These are phyloP conservation scores for Phalaenopsis equestris DNA, from an alignment of 106 monocot genomes.

Conservation along the genomic window DNA sequence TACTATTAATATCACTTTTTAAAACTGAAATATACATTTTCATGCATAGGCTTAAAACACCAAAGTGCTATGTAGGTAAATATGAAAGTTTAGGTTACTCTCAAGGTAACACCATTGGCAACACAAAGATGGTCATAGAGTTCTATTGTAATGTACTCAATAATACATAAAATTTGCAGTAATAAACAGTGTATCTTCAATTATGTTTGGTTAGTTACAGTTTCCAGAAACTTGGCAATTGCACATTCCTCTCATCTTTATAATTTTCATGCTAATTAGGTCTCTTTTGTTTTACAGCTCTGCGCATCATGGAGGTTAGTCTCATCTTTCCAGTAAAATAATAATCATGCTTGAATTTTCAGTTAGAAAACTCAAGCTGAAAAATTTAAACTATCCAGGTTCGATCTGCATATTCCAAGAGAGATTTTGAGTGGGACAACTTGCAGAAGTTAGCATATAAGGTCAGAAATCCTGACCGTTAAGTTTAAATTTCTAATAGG, in stretches of 20 bases:
- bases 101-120: too few species aligned
- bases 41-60: too few species aligned
- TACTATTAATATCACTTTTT: too few species aligned
- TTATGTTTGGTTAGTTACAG: background rate
- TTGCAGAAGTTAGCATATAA: conserved; percentile 69
- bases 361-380: background rate
- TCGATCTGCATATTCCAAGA: conserved; percentile 78
- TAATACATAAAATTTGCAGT: too few species aligned
- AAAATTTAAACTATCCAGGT: conserved; percentile 39
- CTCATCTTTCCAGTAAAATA: background rate
- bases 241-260: background rate
- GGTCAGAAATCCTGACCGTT: conserved; percentile 19
- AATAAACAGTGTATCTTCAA: background rate
- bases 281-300: conserved; percentile 35
- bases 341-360: background rate
- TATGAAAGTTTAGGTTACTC: too few species aligned
- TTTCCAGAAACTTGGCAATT: too few species aligned
- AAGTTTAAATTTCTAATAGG: background rate
- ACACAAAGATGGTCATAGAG: too few species aligned
- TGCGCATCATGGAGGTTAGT: conserved; percentile 78
- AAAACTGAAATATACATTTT: too few species aligned
- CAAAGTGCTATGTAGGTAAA: too few species aligned
- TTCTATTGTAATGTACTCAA: too few species aligned
- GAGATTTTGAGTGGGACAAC: conserved; percentile 96
- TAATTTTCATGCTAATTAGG: background rate